Percentiles rank a stretch among this genome's conserved stretches.
phyloP scores from a whole-genome alignment of 1,284 basidiomycete species.

The Leccinum insolens region DNA sequence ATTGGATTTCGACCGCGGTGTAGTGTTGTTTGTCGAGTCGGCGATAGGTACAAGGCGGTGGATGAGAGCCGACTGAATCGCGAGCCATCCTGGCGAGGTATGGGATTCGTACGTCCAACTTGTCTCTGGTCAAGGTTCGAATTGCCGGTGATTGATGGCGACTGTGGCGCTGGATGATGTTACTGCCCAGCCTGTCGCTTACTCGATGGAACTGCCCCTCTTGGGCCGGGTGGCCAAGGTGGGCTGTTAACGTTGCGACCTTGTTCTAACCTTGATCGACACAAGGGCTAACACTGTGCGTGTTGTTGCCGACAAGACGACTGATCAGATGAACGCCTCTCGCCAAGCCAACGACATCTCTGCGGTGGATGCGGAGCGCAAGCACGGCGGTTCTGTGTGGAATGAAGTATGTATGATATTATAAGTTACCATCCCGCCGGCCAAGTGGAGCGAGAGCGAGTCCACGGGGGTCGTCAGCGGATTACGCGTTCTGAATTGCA shows the following conservation, averaged over 20 bases:
- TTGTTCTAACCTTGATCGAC: constrained; percentile 26
- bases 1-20: constrained; percentile 6
- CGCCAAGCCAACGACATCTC: constrained; percentile 1
- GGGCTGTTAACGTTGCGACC: constrained; percentile 36
- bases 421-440: background rate
- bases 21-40: constrained; percentile 11
- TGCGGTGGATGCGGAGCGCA: background rate
- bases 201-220: constrained; percentile 23
- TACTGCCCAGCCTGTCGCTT: constrained; percentile 27
- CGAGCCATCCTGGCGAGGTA: constrained; percentile 2
- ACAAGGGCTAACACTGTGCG: constrained; percentile 16
- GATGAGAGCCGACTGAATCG: constrained; percentile 2
- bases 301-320: constrained; percentile 7
- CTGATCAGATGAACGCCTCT: constrained; percentile 9
- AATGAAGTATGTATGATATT: background rate
- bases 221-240: constrained; percentile 6
- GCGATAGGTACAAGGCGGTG: constrained; percentile 10
- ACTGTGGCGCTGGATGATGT: constrained; percentile 24
- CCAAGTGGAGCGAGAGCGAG: background rate
- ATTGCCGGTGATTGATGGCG: constrained; percentile 20
- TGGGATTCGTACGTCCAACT: constrained; percentile 5
- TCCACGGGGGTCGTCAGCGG: constrained; percentile 7
- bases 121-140: background rate
- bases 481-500: constrained; percentile 2
- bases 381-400: background rate